Percentiles rank a stretch among this genome's conserved stretches.
These are phyloP conservation scores for Dactylonectria estremocensis DNA, from an alignment of 2,329 filamentous ascomycete species.

Conservation along the genomic window DNA sequence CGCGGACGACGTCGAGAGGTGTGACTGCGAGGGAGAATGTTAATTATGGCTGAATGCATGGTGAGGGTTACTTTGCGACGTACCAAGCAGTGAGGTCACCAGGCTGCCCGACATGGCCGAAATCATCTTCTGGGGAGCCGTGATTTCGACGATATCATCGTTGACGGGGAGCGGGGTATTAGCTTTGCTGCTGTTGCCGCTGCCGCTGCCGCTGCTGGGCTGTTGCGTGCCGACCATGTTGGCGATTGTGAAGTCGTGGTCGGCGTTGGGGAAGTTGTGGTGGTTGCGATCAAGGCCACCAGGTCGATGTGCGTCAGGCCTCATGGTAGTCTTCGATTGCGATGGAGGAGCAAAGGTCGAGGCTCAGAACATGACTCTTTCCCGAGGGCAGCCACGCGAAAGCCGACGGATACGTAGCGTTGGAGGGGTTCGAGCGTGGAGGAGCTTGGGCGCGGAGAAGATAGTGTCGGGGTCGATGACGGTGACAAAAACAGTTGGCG, in stretches of 20 bases:
- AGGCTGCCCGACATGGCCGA: conserved; percentile 93
- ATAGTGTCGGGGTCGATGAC: conserved; percentile 41
- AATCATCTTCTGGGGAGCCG: conserved; percentile 91
- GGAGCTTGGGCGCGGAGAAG: too few species aligned
- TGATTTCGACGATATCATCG: conserved; percentile 74
- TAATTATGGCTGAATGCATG: conserved; percentile 12
- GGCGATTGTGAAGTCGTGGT: conserved; percentile 50
- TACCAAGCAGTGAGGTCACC: conserved; percentile 90
- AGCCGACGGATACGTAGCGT: conserved; percentile 16
- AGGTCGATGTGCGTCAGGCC: conserved; percentile 41
- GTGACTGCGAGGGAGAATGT: conserved; percentile 74
- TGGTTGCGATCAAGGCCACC: conserved; percentile 41
- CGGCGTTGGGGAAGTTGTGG: conserved; percentile 42
- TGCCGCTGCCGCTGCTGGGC: conserved; percentile 18
- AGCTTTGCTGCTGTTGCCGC: conserved; percentile 7
- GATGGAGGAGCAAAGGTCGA: conserved; percentile 9
- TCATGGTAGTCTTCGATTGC: conserved; percentile 35
- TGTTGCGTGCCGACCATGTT: conserved; percentile 41
- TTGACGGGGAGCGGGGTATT: conserved; percentile 3
- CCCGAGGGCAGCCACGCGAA: background rate
- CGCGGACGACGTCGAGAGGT: conserved; percentile 95
- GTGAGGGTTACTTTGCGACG: conserved; percentile 44
- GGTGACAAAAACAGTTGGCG: conserved; percentile 41
- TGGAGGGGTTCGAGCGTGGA: too few species aligned
- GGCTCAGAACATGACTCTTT: conserved; percentile 35